These are phyloP conservation scores for Sarocladium kiliense DNA, from an alignment of 2,329 filamentous ascomycete species.

Conservation along the genomic window DNA sequence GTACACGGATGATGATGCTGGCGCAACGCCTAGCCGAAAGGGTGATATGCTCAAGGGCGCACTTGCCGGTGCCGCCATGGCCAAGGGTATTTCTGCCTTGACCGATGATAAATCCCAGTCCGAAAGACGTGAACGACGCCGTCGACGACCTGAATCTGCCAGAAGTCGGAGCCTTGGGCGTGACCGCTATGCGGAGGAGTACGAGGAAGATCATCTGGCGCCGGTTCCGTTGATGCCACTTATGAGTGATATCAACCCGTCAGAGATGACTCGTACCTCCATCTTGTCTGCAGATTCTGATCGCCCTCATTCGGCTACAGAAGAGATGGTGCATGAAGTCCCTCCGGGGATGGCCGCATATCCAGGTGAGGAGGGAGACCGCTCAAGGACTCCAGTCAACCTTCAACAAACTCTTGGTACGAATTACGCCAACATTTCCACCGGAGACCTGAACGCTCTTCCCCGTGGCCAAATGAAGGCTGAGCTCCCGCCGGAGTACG, in stretches of 20 bases:
- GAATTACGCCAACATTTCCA: conserved; percentile 60
- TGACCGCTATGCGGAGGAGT: conserved; percentile 43
- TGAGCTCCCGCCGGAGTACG: conserved; percentile 35
- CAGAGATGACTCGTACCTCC: conserved; percentile 82
- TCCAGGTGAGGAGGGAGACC: conserved; percentile 25
- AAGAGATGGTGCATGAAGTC: conserved; percentile 59
- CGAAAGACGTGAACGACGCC: conserved; percentile 44
- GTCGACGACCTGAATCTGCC: conserved; percentile 45
- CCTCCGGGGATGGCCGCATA: conserved; percentile 56
- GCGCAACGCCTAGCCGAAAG: conserved; percentile 36
- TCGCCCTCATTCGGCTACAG: conserved; percentile 62
- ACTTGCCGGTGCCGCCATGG: conserved; percentile 38
- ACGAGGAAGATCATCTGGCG: conserved; percentile 50
- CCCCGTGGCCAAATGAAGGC: conserved; percentile 38
- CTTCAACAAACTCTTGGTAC: conserved; percentile 60
- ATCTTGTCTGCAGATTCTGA: conserved; percentile 79
- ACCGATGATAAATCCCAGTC: conserved; percentile 34
- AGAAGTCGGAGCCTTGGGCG: conserved; percentile 38
- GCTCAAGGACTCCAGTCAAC: conserved; percentile 37
- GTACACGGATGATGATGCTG: conserved; percentile 27
- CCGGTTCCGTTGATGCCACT: conserved; percentile 75
- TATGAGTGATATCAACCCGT: conserved; percentile 78
- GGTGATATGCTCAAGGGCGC: conserved; percentile 38
- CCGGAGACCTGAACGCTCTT: conserved; percentile 51
- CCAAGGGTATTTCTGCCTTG: conserved; percentile 26